phyloP scores from a whole-genome alignment of 2,329 filamentous ascomycete species.

The Alternaria sp. region DNA sequence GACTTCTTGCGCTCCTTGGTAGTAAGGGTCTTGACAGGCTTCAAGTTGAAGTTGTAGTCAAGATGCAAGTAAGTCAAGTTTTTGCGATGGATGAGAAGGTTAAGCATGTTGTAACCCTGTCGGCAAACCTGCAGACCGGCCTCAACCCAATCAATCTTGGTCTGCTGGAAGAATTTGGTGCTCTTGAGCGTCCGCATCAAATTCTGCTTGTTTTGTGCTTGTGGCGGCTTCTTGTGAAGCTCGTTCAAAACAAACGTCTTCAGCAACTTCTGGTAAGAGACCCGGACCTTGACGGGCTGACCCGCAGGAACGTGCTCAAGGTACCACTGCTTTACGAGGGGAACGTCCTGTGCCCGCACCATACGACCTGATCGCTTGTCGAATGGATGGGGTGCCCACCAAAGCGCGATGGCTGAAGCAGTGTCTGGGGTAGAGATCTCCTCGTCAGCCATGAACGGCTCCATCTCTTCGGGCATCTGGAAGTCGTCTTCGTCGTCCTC shows the following conservation, averaged over 20 bases:
- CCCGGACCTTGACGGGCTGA: conserved; percentile 94
- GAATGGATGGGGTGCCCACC: conserved; percentile 98
- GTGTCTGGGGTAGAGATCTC: conserved; percentile 90
- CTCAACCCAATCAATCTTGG: conserved; percentile 98
- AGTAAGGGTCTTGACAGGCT: conserved; percentile 97
- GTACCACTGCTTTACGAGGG: conserved; percentile 97
- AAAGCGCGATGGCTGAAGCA: conserved; percentile 86
- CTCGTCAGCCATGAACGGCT: conserved; percentile 90
- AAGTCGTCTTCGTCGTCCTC: conserved; percentile 87
- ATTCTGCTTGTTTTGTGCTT: conserved; percentile 94
- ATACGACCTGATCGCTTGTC: conserved; percentile 92
- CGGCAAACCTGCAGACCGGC: conserved; percentile 97
- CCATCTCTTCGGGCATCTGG: conserved; percentile 76
- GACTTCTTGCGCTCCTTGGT: conserved; percentile 99
- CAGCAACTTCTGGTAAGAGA: conserved; percentile 96
- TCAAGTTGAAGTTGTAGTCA: conserved; percentile 99
- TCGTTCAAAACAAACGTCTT: conserved; percentile 98
- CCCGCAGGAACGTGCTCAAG: conserved; percentile 90
- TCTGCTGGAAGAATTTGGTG: conserved; percentile 99
- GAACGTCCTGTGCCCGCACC: conserved; percentile 96
- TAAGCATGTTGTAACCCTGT: conserved; percentile 99
- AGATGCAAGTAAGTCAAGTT: conserved; percentile 98
- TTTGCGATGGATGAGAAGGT: conserved; percentile 95
- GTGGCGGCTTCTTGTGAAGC: conserved; percentile 92
- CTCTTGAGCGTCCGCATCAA: conserved; percentile 87